Conservation (phyloP, 768 basidiomycete species). For the Rhizopogon roseolus region DNA sequence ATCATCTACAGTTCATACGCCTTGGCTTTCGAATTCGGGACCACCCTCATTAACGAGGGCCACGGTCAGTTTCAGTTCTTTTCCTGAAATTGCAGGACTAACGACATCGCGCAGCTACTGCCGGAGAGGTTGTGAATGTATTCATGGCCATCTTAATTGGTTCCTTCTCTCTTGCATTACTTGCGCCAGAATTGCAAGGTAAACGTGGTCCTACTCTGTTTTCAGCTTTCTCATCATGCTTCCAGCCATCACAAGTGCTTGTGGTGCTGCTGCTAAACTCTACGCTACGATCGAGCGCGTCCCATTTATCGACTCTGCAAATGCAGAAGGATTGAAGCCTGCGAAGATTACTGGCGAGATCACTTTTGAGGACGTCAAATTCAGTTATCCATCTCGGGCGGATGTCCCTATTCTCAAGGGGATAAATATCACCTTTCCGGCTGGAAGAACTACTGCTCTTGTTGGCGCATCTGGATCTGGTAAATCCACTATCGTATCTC, state of each 20-base stretch:
- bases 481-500: slow-evolving; percentile 35
- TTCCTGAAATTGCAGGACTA: neutral
- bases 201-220: neutral
- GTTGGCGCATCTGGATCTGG: slow-evolving; percentile 38
- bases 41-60: slow-evolving; percentile 39
- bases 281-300: slow-evolving; percentile 52
- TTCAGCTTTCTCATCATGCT: neutral
- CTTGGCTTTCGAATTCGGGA: slow-evolving; percentile 44
- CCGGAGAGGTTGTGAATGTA: slow-evolving; percentile 50
- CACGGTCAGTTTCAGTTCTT: slow-evolving; percentile 14
- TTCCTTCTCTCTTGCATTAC: slow-evolving; percentile 48
- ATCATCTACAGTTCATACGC: slow-evolving; percentile 44
- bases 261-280: slow-evolving; percentile 52
- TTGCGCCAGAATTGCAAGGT: slow-evolving; percentile 49
- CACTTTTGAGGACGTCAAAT: slow-evolving; percentile 42
- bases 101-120: slow-evolving; percentile 17
- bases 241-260: slow-evolving; percentile 40
- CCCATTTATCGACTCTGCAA: slow-evolving; percentile 48
- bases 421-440: slow-evolving; percentile 34
- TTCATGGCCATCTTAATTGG: slow-evolving; percentile 49
- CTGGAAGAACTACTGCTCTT: slow-evolving; percentile 36
- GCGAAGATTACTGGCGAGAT: slow-evolving; percentile 42
- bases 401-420: slow-evolving; percentile 48
- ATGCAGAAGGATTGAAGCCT: slow-evolving; percentile 37
- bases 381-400: slow-evolving; percentile 47